Base-by-base conservation (phyloP, 2,329 filamentous ascomycete genomes). In the Zalaria obscura region DNA sequence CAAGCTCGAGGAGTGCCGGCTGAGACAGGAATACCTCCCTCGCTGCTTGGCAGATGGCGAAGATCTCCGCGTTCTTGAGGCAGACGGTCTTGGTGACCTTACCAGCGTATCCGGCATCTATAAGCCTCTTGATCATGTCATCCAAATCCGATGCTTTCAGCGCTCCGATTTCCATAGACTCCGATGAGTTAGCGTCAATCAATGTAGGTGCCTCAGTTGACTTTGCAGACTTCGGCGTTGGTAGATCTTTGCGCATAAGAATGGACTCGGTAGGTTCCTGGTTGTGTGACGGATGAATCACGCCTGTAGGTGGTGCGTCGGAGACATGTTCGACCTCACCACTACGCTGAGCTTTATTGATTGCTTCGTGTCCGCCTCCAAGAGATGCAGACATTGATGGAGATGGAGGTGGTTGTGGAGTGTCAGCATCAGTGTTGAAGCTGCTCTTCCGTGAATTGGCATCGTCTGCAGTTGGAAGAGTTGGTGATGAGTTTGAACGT, bases 81-180 rank as follows among this genome's bases (percentile, higher is more conserved):
- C 88, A 95, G 25, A 96, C 89, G 25, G 87, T 86, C 70, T 98
- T 98, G 47, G 91, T 96, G 52, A 95, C 85, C 63, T 98, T 98
- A 50, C 87, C 87, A 36, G 87, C 83, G 58, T 98, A 98, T 8
- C 84, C 91, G 6, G 91, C 89, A 61, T 98, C 91, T 41, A 98
- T 69, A 35, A 98, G 74, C 35, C 91, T 79, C 54, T 88, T 87
- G 58, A 98, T 98, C 71, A 93, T 95, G 57, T 98, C 91, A 57
- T 98, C 91, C 27, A 98, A 70, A 58, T 98, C 91, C 51, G 91
- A 84, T 31, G 88, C 78, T 61, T 94, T 94, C 55, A 96, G 76
- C 25, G 93, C 85, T 42, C 83, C 78, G 72, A 96, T 93, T 47
- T 84, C 83, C 63, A 94, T 83, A 9, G 68, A 66, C 8, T 72